Percentiles rank a stretch among this genome's conserved stretches.
These are phyloP conservation scores for Neurospora sublineolata DNA, from an alignment of 495 filamentous ascomycete genomes.

Conservation along the genomic window DNA sequence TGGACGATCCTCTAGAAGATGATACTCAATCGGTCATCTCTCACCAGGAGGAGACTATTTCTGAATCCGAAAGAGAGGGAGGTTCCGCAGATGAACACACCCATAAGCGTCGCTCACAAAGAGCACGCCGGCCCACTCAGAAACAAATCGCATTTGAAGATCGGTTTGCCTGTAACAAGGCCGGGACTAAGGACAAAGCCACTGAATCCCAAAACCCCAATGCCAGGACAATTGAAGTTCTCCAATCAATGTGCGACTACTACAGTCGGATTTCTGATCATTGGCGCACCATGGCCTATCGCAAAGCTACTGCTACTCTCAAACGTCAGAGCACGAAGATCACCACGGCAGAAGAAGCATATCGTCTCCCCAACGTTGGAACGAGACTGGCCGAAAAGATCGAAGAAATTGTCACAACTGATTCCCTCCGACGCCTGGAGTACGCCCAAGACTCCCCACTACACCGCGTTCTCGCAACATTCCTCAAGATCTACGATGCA, in stretches of 20 bases:
- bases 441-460: slow-evolving; percentile 50
- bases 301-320: slow-evolving; percentile 65
- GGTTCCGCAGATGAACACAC: slow-evolving; percentile 15
- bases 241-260: slow-evolving; percentile 74
- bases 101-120: slow-evolving; percentile 10
- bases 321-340: slow-evolving; percentile 56
- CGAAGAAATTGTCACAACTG: slow-evolving; percentile 73
- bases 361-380: slow-evolving; percentile 60
- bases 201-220: slow-evolving; percentile 44
- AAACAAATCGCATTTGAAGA: slow-evolving; percentile 24
- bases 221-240: slow-evolving; percentile 58
- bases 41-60: slow-evolving; percentile 1
- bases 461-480: slow-evolving; percentile 52
- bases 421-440: slow-evolving; percentile 63
- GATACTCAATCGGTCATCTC: slow-evolving; percentile 14
- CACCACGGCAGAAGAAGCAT: slow-evolving; percentile 55
- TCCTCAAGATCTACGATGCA: slow-evolving; percentile 71
- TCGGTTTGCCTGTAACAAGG: slow-evolving; percentile 32
- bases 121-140: neutral
- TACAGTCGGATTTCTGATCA: slow-evolving; percentile 63
- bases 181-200: slow-evolving; percentile 23
- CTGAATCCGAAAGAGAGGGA: slow-evolving; percentile 6
- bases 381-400: slow-evolving; percentile 73
- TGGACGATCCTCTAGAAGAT: slow-evolving; percentile 27
- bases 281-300: slow-evolving; percentile 74